Evolutionary conservation across 495 filamentous ascomycete genomes (phyloP).

Genomic region (Patellaria atrata): DNA sequence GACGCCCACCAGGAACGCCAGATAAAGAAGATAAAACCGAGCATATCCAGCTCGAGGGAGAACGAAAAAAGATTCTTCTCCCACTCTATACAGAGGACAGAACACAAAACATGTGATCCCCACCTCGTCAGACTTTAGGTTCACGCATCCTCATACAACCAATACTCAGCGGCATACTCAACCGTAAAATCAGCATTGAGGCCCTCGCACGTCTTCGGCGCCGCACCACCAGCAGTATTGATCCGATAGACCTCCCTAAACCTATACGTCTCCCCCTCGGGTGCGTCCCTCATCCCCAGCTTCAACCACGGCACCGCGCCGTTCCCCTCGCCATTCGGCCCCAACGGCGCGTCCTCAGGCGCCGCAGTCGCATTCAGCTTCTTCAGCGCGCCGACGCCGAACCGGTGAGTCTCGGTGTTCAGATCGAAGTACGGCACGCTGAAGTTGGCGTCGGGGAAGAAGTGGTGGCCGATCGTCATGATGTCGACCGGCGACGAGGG

Average conservation of each 20-base stretch:
- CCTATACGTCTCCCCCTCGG: conserved; percentile 28
- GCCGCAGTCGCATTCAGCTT: conserved; percentile 38
- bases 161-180: conserved; percentile 71
- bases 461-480: conserved; percentile 65
- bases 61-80: background rate
- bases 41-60: too few species aligned
- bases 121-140: background rate
- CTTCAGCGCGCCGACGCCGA: conserved; percentile 47
- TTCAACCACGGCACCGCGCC: conserved; percentile 70
- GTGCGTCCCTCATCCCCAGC: conserved; percentile 20
- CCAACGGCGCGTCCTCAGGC: conserved; percentile 40
- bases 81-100: background rate
- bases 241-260: conserved; percentile 74
- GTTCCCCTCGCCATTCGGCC: conserved; percentile 43
- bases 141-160: conserved; percentile 17
- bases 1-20: conserved; percentile 14
- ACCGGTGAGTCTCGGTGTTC: conserved; percentile 37
- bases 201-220: conserved; percentile 61
- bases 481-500: too few species aligned
- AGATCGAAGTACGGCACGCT: conserved; percentile 70
- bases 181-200: conserved; percentile 48
- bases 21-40: conserved; percentile 1
- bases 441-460: conserved; percentile 45
- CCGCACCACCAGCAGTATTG: conserved; percentile 67
- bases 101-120: background rate